These are phyloP conservation scores for Leccinum obscurum DNA, from an alignment of 768 basidiomycete species.

Conservation along the genomic window DNA sequence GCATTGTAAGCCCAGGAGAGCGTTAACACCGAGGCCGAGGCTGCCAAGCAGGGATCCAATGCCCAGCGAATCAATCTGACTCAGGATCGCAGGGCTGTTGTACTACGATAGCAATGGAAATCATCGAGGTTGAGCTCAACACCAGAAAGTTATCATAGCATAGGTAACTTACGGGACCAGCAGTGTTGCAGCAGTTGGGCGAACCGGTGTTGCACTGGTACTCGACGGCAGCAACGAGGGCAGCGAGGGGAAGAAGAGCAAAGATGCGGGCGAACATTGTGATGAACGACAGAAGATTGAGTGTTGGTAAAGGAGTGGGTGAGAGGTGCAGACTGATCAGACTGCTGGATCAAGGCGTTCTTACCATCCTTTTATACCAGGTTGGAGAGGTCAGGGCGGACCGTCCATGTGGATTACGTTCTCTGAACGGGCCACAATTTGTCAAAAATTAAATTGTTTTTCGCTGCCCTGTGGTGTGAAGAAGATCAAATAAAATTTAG, in stretches of 20 bases:
- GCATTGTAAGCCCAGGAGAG: neutral
- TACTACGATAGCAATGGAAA: neutral
- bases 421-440: no score
- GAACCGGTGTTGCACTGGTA: neutral
- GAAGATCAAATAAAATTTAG: neutral
- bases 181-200: neutral
- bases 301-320: neutral
- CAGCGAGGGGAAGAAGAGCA: neutral
- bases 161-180: neutral
- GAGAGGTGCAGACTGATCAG: neutral
- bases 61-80: neutral
- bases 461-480: no score
- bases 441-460: no score
- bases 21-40: fast-evolving
- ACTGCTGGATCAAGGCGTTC: neutral
- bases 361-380: neutral
- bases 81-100: neutral
- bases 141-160: neutral
- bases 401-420: no score
- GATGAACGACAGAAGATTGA: neutral
- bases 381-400: neutral
- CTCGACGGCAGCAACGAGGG: neutral
- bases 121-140: neutral
- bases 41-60: neutral
- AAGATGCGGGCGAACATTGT: neutral